phyloP scores from a whole-genome alignment of 2,329 filamentous ascomycete species.

The Calonectria fujianensis region DNA sequence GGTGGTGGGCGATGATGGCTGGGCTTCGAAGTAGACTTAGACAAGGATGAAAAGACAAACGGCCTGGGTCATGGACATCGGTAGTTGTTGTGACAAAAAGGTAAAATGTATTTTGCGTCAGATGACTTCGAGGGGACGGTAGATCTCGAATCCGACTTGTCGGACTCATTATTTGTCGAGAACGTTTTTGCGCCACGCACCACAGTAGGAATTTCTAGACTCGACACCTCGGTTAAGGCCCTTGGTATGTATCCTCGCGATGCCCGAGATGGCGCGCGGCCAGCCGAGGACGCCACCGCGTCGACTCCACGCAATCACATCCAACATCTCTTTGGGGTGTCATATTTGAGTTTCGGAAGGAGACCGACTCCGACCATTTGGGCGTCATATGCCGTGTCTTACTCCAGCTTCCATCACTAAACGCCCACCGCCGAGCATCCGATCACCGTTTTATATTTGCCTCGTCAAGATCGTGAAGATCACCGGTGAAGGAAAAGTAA shows the following conservation, averaged over 20 bases:
- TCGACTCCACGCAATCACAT: background rate
- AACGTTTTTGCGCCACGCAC: background rate
- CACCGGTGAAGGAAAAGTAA: background rate
- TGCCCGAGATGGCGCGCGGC: background rate
- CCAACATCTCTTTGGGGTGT: background rate
- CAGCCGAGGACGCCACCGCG: background rate
- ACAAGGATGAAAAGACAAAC: background rate
- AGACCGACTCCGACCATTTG: background rate
- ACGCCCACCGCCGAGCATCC: background rate
- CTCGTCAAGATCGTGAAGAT: background rate
- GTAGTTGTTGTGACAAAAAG: background rate
- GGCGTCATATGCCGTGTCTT: background rate
- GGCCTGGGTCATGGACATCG: no score
- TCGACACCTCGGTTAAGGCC: background rate
- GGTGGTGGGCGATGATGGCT: background rate
- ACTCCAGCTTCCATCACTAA: background rate
- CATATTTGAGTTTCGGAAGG: background rate
- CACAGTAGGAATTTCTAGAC: background rate
- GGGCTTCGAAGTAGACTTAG: background rate
- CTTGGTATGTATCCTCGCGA: background rate
- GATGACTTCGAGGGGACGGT: background rate
- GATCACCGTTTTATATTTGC: background rate
- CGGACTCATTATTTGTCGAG: background rate
- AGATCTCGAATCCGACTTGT: background rate
- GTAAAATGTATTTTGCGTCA: conserved; percentile 2